phyloP scores from a whole-genome alignment of 2,329 filamentous ascomycete genomes.

The Davidsoniella virescens region DNA sequence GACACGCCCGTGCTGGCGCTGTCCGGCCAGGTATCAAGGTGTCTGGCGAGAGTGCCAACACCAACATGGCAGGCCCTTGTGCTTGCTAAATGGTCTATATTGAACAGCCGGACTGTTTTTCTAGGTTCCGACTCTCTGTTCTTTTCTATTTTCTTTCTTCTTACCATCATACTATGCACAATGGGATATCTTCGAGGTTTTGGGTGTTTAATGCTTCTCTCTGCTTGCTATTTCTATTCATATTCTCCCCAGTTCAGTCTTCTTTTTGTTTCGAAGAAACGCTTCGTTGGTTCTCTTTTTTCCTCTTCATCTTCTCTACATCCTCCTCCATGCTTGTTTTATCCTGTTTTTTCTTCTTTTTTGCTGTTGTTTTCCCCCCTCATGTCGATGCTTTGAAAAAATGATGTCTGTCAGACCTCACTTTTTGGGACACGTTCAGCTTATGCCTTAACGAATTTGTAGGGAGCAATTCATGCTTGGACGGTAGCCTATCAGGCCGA shows the following conservation, averaged over 20 bases:
- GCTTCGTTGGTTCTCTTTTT: background rate
- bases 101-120: background rate
- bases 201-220: conserved; percentile 8
- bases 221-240: conserved; percentile 2
- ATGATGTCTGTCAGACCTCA: no score
- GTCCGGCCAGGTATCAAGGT: conserved; percentile 39
- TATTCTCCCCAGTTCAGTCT: background rate
- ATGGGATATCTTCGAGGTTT: conserved; percentile 5
- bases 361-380: background rate
- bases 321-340: background rate
- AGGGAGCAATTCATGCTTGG: no score
- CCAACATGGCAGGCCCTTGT: conserved; percentile 38
- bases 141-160: conserved; percentile 4
- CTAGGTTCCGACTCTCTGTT: background rate
- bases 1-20: conserved; percentile 56
- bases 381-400: no score
- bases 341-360: background rate
- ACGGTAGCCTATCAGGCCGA: no score
- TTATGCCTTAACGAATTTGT: no score
- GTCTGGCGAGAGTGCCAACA: conserved; percentile 39
- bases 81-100: conserved; percentile 29
- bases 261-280: background rate
- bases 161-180: conserved; percentile 5
- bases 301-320: background rate
- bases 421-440: no score